Evolutionary conservation across 2,329 filamentous ascomycete genomes (phyloP).

Genomic region (Davidsoniella australis): DNA sequence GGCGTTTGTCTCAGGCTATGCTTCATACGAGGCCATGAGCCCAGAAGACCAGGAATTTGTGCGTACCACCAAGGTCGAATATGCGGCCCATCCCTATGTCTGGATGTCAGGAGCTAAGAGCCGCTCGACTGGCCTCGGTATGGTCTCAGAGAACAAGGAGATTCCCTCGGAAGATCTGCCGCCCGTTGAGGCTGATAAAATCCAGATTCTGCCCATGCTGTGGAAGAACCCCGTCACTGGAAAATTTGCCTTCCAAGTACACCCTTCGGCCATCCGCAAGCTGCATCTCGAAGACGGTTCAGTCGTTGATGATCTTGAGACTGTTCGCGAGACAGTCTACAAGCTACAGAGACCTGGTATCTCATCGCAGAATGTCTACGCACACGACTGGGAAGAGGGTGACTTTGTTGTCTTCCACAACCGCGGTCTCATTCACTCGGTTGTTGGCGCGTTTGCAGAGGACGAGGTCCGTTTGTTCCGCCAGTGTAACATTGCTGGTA

Average conservation of each 20-base stretch:
- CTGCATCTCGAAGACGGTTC: conserved; percentile 50
- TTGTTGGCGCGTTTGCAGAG: conserved; percentile 56
- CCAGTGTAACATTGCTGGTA: conserved; percentile 65
- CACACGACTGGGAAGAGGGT: conserved; percentile 62
- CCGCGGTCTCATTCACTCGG: conserved; percentile 55
- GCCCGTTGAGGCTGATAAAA: conserved; percentile 44
- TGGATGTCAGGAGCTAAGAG: conserved; percentile 61
- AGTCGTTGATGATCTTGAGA: conserved; percentile 48
- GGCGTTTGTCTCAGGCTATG: conserved; percentile 54
- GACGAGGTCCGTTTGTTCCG: conserved; percentile 61
- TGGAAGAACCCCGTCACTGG: conserved; percentile 63
- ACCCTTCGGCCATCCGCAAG: conserved; percentile 53
- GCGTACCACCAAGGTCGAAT: conserved; percentile 50
- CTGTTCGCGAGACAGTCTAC: conserved; percentile 52
- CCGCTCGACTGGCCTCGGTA: conserved; percentile 51
- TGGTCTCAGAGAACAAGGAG: conserved; percentile 50
- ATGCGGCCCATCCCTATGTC: conserved; percentile 64
- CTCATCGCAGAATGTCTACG: conserved; percentile 48
- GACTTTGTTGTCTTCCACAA: conserved; percentile 69
- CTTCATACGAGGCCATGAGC: conserved; percentile 51
- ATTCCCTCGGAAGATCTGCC: conserved; percentile 43
- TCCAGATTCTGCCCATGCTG: conserved; percentile 58
- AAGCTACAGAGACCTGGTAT: conserved; percentile 56
- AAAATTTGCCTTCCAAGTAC: conserved; percentile 52
- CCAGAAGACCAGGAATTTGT: conserved; percentile 50